Evolutionary conservation across 2,329 filamentous ascomycete genomes (phyloP).

Genomic region (Macrophomina pseudophaseolina): DNA sequence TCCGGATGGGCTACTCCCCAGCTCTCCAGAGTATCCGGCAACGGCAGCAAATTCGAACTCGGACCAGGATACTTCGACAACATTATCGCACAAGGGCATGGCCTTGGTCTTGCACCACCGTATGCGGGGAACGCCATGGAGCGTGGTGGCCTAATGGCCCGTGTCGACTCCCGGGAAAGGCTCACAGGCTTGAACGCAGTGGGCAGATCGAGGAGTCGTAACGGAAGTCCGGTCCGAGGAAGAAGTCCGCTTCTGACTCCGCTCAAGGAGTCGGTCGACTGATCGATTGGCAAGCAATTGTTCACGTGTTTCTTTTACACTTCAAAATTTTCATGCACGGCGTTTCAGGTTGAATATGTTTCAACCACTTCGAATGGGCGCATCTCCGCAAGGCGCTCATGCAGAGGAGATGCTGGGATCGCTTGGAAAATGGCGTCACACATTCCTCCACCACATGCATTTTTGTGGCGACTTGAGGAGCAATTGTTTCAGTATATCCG

Average conservation of each 20-base stretch:
- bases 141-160: constrained; percentile 74
- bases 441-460: neutral
- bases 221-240: constrained; percentile 54
- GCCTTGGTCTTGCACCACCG: constrained; percentile 38
- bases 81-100: constrained; percentile 37
- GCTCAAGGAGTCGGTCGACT: constrained; percentile 44
- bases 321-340: constrained; percentile 1
- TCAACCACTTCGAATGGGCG: neutral
- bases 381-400: constrained; percentile 9
- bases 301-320: constrained; percentile 9
- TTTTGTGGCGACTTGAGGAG: neutral
- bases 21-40: constrained; percentile 45
- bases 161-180: constrained; percentile 86
- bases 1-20: constrained; percentile 73
- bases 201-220: constrained; percentile 58
- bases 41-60: constrained; percentile 26
- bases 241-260: constrained; percentile 45
- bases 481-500: constrained; percentile 15
- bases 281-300: constrained; percentile 25
- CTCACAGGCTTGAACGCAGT: constrained; percentile 62
- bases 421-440: constrained; percentile 20
- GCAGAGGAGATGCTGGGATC: constrained; percentile 9
- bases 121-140: constrained; percentile 54
- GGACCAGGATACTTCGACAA: constrained; percentile 34
- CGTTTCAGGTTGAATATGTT: constrained; percentile 14